phyloP scores from a whole-genome alignment of 768 basidiomycete genomes.

The Lactarius akahatsu region DNA sequence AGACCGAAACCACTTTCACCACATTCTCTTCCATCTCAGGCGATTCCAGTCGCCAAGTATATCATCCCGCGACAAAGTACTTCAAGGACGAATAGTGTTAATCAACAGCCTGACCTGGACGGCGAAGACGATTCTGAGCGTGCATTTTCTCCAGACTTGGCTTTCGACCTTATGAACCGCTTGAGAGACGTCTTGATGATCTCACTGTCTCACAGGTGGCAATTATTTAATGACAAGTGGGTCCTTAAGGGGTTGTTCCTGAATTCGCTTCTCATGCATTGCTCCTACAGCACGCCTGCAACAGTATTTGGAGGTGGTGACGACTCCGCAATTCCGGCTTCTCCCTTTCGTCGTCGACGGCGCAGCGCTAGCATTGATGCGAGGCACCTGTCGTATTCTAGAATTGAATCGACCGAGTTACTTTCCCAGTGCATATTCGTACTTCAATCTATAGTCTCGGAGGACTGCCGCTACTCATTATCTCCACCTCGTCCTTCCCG shows the following conservation, averaged over 20 bases:
- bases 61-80: conserved; percentile 2
- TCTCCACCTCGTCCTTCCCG: conserved; percentile 57
- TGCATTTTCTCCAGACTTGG: conserved; percentile 61
- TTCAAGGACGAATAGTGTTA: conserved; percentile 12
- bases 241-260: background rate
- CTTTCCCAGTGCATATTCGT: conserved; percentile 58
- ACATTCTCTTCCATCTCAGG: background rate
- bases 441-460: conserved; percentile 61
- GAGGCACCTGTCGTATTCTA: conserved; percentile 51
- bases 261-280: background rate
- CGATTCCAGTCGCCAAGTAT: background rate
- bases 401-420: conserved; percentile 48
- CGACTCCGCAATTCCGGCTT: conserved; percentile 27
- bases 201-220: conserved; percentile 23
- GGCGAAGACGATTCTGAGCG: conserved; percentile 48
- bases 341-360: conserved; percentile 48
- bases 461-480: conserved; percentile 71
- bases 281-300: conserved; percentile 8
- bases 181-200: conserved; percentile 54
- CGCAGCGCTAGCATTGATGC: conserved; percentile 41
- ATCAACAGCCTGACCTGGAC: conserved; percentile 32
- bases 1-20: conserved; percentile 50
- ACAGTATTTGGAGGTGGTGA: conserved; percentile 9
- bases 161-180: conserved; percentile 62
- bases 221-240: conserved; percentile 24